Evolutionary conservation across 116 monocot species (phyloP).

Genomic region (Cymodocea nodosa): DNA sequence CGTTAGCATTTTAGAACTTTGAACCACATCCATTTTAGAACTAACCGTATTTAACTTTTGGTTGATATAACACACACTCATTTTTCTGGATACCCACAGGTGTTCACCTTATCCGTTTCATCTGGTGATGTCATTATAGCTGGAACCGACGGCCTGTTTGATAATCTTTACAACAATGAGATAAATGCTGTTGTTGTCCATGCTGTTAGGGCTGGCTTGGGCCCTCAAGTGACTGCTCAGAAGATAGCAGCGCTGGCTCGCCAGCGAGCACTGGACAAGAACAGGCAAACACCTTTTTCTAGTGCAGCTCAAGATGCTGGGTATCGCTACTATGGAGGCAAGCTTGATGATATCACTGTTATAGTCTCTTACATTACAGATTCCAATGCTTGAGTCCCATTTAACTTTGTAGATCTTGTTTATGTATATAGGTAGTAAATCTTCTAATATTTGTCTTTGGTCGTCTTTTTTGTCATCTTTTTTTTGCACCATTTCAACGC

Average conservation of each 20-base stretch:
- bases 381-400: slow-evolving; percentile 3
- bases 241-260: slow-evolving; percentile 60
- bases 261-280: slow-evolving; percentile 40
- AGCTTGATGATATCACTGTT: slow-evolving; percentile 70
- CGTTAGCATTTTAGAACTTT: background rate
- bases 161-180: slow-evolving; percentile 46
- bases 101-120: slow-evolving; percentile 32
- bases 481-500: too few relatives aligned
- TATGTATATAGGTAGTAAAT: background rate
- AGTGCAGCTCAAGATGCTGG: slow-evolving; percentile 63
- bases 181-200: slow-evolving; percentile 42
- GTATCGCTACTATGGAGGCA: slow-evolving; percentile 56
- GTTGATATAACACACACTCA: too few relatives aligned
- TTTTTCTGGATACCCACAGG: slow-evolving; percentile 13
- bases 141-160: slow-evolving; percentile 63
- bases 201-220: slow-evolving; percentile 29
- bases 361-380: slow-evolving; percentile 18
- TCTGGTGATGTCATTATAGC: slow-evolving; percentile 52
- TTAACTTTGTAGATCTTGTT: background rate
- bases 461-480: too few relatives aligned
- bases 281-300: slow-evolving; percentile 49
- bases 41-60: too few relatives aligned
- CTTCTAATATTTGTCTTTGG: too few relatives aligned
- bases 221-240: slow-evolving; percentile 40
- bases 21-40: background rate